Evolutionary conservation across 768 basidiomycete genomes (phyloP), one percentile per base, ranked within the genome.

Genomic region (Russula sp.): DNA sequence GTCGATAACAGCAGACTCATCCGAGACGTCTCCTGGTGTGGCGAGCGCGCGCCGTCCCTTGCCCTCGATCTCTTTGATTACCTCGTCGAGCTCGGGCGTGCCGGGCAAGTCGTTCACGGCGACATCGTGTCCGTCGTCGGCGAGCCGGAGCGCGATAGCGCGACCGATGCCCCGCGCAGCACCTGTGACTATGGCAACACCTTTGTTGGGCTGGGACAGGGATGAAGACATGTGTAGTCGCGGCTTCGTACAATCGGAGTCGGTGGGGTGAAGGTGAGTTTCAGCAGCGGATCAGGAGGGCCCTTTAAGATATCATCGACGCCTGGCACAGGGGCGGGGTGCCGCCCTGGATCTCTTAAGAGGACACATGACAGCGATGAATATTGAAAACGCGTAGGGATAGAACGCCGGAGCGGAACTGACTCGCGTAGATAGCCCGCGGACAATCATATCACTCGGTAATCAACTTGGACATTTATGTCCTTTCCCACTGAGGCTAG

Each of bases 131-230:
- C 65, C 62, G 32, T 68, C 68, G 9, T 60, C 38, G 7, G 68
- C 68, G 36, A 69, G 65, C 18, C 65, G 68, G 22, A 68, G 56
- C 7, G 68, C 65, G 48, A 69, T 69, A 4, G 20, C 57, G 20
- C 53, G 54, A 9, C 68, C 68, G 34, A 69, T 61, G 11, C 63
- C 68, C 4, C 65, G 59, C n/a, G 68, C 63, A 3, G 62, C 58
- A 38, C 68, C 68, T 8, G 68, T 69, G 48, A 69, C 46, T 10
- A 69, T 34, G 13, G 68, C 68, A n/a, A 68, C 67, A 2, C 50
- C 50, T 52, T 59, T 25, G 11, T 35, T 18, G 11, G 42, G 16
- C 20, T 38, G 49, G 16, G 41, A 7, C 32, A 43, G 29, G 20
- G 42, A 38, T 18, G 58, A 35, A 5, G 41, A 36, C 50, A 59